Percentiles rank a stretch among this genome's conserved stretches.
Conservation (phyloP, 2,329 filamentous ascomycete genomes). For the Trichoderma cornu-damae region DNA sequence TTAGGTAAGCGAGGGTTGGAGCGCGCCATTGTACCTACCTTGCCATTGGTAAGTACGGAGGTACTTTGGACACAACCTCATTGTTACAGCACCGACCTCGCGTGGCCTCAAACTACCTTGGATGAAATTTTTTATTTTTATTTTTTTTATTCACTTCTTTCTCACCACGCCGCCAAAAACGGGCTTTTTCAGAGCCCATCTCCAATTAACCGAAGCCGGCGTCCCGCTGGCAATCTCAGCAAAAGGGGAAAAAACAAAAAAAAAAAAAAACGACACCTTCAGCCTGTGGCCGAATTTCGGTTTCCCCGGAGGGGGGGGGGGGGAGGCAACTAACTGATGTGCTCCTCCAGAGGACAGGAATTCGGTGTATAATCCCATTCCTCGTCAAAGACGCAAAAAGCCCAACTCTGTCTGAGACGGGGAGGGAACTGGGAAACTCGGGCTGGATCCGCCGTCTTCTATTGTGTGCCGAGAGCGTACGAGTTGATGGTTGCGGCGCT, state of each 20-base stretch:
- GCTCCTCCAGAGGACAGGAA: not conserved
- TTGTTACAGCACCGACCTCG: not conserved
- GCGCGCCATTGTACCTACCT: not conserved
- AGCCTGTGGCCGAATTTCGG: not conserved
- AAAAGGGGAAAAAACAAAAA: no score
- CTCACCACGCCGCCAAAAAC: constrained; percentile 12
- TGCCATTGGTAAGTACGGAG: not conserved
- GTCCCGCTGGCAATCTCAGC: constrained; percentile 7
- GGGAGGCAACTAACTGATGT: not conserved
- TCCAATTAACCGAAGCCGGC: constrained; percentile 14
- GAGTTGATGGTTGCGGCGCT: not conserved
- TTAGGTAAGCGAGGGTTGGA: constrained; percentile 9
- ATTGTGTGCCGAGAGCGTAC: not conserved
- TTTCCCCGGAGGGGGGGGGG: no score
- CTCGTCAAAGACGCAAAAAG: not conserved
- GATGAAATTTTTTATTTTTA: not conserved
- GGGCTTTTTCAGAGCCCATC: constrained; percentile 10
- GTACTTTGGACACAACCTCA: not conserved
- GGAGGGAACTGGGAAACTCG: not conserved
- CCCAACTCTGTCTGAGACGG: no score
- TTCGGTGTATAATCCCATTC: not conserved
- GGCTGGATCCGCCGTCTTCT: not conserved
- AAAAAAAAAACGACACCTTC: not conserved
- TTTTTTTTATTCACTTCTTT: constrained; percentile 5
- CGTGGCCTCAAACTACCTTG: not conserved